Evolutionary conservation across 768 basidiomycete genomes (phyloP).

Genomic region (Mrakia hoshinonis): DNA sequence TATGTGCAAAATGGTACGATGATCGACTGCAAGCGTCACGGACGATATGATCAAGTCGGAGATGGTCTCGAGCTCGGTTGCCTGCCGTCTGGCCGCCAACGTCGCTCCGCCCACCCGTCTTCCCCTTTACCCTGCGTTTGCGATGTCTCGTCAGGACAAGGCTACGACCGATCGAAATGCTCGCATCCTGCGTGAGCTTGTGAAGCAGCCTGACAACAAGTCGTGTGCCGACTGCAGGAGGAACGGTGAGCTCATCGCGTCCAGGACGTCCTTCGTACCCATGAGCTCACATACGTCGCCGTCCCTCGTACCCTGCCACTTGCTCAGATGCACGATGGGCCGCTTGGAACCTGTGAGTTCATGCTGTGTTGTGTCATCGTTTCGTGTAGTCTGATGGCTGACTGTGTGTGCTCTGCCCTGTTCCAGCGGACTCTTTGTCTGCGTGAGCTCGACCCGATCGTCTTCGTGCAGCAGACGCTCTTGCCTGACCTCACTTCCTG

Average conservation of each 20-base stretch:
- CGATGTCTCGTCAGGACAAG: slow-evolving; percentile 56
- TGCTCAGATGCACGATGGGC: slow-evolving; percentile 88
- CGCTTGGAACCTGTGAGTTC: slow-evolving; percentile 80
- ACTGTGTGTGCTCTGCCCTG: slow-evolving; percentile 1
- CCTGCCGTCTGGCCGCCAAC: too few relatives aligned
- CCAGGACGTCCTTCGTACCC: neutral
- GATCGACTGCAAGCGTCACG: too few relatives aligned
- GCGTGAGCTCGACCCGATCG: slow-evolving; percentile 44
- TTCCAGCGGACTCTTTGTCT: slow-evolving; percentile 77
- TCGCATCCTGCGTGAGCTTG: slow-evolving; percentile 68
- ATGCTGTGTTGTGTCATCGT: neutral
- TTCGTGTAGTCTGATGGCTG: neutral
- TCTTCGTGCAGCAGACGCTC: too few relatives aligned
- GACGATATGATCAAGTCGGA: too few relatives aligned
- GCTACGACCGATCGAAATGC: slow-evolving; percentile 73
- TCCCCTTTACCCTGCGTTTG: too few relatives aligned
- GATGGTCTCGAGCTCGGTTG: neutral
- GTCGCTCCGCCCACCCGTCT: neutral
- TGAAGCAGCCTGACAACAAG: slow-evolving; percentile 86
- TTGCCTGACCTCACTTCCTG: neutral
- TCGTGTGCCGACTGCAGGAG: slow-evolving; percentile 93
- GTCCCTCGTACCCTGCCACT: neutral
- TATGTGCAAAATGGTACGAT: too few relatives aligned
- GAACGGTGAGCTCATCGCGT: slow-evolving; percentile 55
- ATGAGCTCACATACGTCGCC: neutral